Conservation (phyloP, 768 basidiomycete genomes). For the Ramaria sp. region DNA sequence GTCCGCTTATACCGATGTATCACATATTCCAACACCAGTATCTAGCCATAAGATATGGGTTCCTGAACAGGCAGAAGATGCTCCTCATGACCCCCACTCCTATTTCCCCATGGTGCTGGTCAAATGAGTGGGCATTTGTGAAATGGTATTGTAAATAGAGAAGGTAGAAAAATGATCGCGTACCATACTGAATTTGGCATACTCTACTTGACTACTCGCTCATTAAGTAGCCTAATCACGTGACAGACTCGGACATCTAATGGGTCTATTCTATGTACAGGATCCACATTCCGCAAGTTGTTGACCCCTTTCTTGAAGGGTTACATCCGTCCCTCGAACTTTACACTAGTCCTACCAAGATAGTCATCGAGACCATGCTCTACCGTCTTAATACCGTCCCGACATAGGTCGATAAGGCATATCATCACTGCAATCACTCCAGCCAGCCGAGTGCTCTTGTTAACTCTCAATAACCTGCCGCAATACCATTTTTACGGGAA, state of each 20-base stretch:
- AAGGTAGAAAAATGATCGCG: not conserved
- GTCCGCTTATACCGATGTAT: slow-evolving; percentile 43
- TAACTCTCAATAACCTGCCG: slow-evolving; percentile 61
- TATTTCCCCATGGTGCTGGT: slow-evolving; percentile 76
- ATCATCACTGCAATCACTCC: not conserved
- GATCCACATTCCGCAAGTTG: too few relatives aligned
- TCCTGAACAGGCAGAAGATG: slow-evolving; percentile 57
- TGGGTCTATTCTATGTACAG: too few relatives aligned
- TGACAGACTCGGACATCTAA: too few relatives aligned
- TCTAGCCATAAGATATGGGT: slow-evolving; percentile 62
- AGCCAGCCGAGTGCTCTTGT: not conserved
- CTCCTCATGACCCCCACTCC: slow-evolving; percentile 72
- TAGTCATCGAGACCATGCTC: too few relatives aligned
- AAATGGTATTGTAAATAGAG: slow-evolving; percentile 2
- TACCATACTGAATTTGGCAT: not conserved
- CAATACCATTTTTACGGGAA: slow-evolving; percentile 87
- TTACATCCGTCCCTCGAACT: too few relatives aligned
- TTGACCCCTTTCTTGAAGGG: too few relatives aligned
- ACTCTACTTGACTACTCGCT: not conserved
- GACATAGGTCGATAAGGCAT: not conserved
- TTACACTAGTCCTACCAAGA: too few relatives aligned
- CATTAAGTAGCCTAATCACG: too few relatives aligned
- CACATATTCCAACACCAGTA: slow-evolving; percentile 68
- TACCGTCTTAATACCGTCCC: too few relatives aligned
- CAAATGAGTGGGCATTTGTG: slow-evolving; percentile 17